Conservation (phyloP, 495 filamentous ascomycete genomes). For the Astrothelium subdiscretum region DNA sequence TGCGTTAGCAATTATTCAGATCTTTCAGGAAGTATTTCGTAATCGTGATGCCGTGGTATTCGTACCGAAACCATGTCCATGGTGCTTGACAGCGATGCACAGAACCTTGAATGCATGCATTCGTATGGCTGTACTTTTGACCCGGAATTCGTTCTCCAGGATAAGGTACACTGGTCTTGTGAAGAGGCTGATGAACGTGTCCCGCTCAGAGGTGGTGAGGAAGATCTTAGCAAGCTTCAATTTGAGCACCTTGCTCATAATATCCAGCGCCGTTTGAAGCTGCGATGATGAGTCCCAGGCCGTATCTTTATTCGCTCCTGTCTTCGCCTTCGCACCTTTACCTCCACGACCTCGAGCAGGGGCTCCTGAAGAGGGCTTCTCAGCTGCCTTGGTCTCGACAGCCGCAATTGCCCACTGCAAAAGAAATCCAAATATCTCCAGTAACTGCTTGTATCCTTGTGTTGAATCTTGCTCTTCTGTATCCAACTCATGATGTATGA, state of each 20-base stretch:
- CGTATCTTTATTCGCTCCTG: conserved; percentile 48
- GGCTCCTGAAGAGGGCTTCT: conserved; percentile 62
- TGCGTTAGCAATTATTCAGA: conserved; percentile 15
- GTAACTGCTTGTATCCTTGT: conserved; percentile 71
- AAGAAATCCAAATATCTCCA: conserved; percentile 92
- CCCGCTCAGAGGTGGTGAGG: conserved; percentile 88
- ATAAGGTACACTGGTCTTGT: conserved; percentile 90
- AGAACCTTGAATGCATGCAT: conserved; percentile 97
- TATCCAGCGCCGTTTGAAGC: conserved; percentile 75
- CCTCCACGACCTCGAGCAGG: conserved; percentile 56
- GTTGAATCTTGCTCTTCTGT: conserved; percentile 74
- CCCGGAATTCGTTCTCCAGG: conserved; percentile 83
- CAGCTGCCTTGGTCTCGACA: conserved; percentile 84
- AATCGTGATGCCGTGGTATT: too few relatives aligned
- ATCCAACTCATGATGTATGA: conserved; percentile 75
- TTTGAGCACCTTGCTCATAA: conserved; percentile 92
- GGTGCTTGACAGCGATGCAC: conserved; percentile 94
- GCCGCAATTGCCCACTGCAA: conserved; percentile 90
- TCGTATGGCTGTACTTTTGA: conserved; percentile 79
- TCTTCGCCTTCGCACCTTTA: conserved; percentile 65
- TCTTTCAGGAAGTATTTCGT: too few relatives aligned
- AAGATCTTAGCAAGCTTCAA: conserved; percentile 87
- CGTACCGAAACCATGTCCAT: conserved; percentile 89
- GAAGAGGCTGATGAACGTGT: conserved; percentile 86
- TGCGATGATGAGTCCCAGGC: conserved; percentile 83